Percentiles rank a stretch among this genome's conserved stretches.
These are phyloP conservation scores for Ophiostoma fasciatum DNA, from an alignment of 2,329 filamentous ascomycete genomes.

Conservation along the genomic window DNA sequence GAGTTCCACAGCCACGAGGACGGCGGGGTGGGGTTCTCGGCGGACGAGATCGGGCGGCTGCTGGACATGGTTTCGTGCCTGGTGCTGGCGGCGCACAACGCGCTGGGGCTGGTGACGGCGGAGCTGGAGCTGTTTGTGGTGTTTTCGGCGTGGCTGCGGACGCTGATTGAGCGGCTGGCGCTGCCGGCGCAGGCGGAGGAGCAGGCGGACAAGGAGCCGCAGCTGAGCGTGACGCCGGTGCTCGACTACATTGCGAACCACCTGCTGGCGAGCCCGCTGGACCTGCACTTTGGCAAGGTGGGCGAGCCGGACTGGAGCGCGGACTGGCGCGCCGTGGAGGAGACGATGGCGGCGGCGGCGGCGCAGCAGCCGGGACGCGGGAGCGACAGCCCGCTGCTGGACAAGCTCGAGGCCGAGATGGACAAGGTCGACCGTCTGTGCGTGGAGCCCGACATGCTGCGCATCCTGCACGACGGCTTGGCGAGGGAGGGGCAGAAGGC, in stretches of 20 bases:
- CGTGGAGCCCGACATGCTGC: constrained; percentile 4
- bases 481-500: not conserved
- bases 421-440: constrained; percentile 5
- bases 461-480: no score
- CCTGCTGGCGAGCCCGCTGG: constrained; percentile 50
- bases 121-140: constrained; percentile 64
- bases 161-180: constrained; percentile 66
- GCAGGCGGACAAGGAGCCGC: constrained; percentile 59
- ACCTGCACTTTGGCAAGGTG: constrained; percentile 40
- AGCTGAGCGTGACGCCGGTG: constrained; percentile 57
- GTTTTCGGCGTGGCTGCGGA: constrained; percentile 73
- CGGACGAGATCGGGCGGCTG: constrained; percentile 45
- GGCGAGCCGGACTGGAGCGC: constrained; percentile 34
- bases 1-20: constrained; percentile 52
- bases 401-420: constrained; percentile 14
- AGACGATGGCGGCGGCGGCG: no score
- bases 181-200: constrained; percentile 57
- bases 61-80: constrained; percentile 61
- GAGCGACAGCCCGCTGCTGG: constrained; percentile 25
- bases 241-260: constrained; percentile 64
- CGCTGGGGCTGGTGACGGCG: constrained; percentile 55
- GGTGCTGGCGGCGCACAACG: constrained; percentile 58
- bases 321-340: constrained; percentile 28
- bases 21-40: constrained; percentile 55
- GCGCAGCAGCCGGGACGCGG: no score